Evolutionary conservation across 176 grass and related monocot genomes (phyloP), one percentile per base, ranked within the genome.

Genomic region (Oropetium thomaeum): DNA sequence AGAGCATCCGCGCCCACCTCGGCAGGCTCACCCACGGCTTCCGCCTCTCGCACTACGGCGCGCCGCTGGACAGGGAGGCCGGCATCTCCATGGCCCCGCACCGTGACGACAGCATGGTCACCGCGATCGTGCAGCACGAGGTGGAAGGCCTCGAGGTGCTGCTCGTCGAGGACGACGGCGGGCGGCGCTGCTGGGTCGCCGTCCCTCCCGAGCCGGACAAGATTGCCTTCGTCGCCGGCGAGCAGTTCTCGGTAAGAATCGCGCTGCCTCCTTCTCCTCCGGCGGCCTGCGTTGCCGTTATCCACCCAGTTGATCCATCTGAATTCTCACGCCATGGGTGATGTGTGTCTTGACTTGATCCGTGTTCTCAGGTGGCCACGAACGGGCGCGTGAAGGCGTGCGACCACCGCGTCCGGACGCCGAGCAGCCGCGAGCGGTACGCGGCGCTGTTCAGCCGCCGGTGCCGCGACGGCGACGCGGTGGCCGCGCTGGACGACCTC

Each of bases 101-200:
- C 77, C 27, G 2, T 19, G 84, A 86, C 77, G 16, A 20, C 54
- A 70, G 0, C 70, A 26, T 62, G 52, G 1, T 69, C 8, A 69
- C 63, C 41, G 1, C 17, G 2, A 68, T 86, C 63, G 31, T 68
- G 47, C 84, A 86, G 77, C 62, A 86, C 62, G 70, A 86, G 32
- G 84, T 86, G 19, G 77, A 75, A 32, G 84, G 84, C 0, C 84
- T 86, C 17, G 77, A 86, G 77, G 43, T 81, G 40, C 63, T 81
- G 40, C 63, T 43, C 62, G 35, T 9, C 52, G 40, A 51, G 6
- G 77, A 54, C 27, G 84, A n/a, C n/a, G 84, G 15, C 29, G 6
- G 77, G 44, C 27, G 84, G n/a, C n/a, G 84, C 10, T 22, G n/a
- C 22, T 86, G 84, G 83, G 25, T 69, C 27, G 6, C 58, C 8